Evolutionary conservation across 352 stramenopile genomes (phyloP), one percentile per base, ranked within the genome.

Genomic region (Phytophthora sp.): DNA sequence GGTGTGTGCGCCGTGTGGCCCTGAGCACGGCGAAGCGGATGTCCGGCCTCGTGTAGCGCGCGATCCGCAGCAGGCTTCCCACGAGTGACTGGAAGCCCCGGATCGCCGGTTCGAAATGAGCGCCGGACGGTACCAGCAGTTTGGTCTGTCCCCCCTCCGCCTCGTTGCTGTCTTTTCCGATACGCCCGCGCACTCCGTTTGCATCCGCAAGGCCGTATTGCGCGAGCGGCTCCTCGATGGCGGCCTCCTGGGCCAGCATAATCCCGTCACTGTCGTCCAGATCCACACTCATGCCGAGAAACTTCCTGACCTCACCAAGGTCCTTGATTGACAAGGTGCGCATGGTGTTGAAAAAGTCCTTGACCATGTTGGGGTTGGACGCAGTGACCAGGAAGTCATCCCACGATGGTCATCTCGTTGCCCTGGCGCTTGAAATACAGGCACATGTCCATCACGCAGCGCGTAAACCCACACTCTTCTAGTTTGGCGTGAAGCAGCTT

Each of bases 11-110:
- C n/a, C n/a, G n/a, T n/a, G 38, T 45, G 3, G 38, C 38, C 38
- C 15, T 45, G 20, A 9, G 38, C 16, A 45, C 38, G 3, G 38
- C 38, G 9, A 45, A 45, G 38, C 38, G 20, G 9, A 45, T 45
- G 38, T 45, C 38, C 8, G 20, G 27, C n/a, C 63, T 44, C 0
- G 66, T 79, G 49, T 53, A 79, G 7, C 74, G 24, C 1, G 63
- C 36, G 15, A 74, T 31, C 63, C 74, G 79, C 1, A 77, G 49
- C 11, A 79, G 42, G 11, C 45, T 77, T 1, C 72, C 65, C 7
- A 77, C 57, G 4, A 83, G 49, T 1, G 69, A 77, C 62, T 77
- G 64, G 41, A 77, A 76, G 15, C 11, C 61, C 15, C 44, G 50
- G 2, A 71, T 49, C 1, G 60, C 73, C 7, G 64, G 73, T 1